Evolutionary conservation across 1,139 yeast species (phyloP), one percentile per base, ranked within the genome.

Genomic region (Lodderomyces pseudojiufengensis): DNA sequence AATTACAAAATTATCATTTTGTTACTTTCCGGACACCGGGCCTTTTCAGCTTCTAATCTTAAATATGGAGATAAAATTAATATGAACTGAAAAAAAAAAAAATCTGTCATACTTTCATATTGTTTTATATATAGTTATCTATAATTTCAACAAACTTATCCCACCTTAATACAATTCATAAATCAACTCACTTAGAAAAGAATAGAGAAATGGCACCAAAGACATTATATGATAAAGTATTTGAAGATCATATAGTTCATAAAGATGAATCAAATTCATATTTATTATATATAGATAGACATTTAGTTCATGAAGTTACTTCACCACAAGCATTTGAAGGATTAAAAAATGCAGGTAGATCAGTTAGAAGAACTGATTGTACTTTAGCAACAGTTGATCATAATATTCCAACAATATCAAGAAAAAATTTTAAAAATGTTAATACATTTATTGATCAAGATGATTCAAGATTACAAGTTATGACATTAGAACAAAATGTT

Each of bases 271-370:
- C 87, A 24, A 95, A 94, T 26, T 87, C 96, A 10, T 82, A 76
- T 55, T 73, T 92, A 49, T 65, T 92, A 46, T 92, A 85, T 62
- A 90, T 92, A 44, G 98, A 92, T 64, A 85, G 98, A 64, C 98
- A 92, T 61, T 73, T 92, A 51, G 95, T 92, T 39, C 98, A 92
- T 61, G 98, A 92, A 66, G 98, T 92, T 38, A 92, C 98, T 1
- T 88, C 97, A 25, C 98, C 98, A 24, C 98, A 92, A 64, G 98
- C 98, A 8, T 92, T 92, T 57, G 98, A 92, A 66, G 97, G 97
- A 29, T 76, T 92, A 52, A 76, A 73, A 48, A 84, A 79, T 53
- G 96, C 97, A 15, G 86, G 84, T 36, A 80, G 98, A 69, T 60
- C 63, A 41, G 96, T 92, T 36, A 82, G 98, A 72, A 79, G 98